phyloP scores from a whole-genome alignment of 2,329 filamentous ascomycete genomes.

The Decorospora gaudefroyi region DNA sequence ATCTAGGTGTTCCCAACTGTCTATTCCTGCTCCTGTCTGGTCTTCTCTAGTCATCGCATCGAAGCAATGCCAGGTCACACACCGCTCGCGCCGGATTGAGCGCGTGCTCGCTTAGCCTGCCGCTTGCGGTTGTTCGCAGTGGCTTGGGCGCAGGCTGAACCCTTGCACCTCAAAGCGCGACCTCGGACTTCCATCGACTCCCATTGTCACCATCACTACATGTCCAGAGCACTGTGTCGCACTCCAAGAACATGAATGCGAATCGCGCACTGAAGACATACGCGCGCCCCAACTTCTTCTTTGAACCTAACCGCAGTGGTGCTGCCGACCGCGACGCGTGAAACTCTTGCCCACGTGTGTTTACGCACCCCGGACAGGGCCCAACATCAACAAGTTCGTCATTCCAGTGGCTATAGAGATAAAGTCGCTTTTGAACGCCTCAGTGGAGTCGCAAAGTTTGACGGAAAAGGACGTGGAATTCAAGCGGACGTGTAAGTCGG shows the following conservation, averaged over 20 bases:
- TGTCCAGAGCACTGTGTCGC: conserved; percentile 5
- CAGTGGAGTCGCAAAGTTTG: not conserved
- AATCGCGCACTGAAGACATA: conserved; percentile 13
- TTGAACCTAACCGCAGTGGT: conserved; percentile 8
- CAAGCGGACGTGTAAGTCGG: conserved; percentile 15
- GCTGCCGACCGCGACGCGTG: conserved; percentile 32
- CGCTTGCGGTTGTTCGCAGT: conserved; percentile 13
- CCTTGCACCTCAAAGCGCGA: conserved; percentile 24
- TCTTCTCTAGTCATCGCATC: conserved; percentile 4
- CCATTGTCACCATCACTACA: conserved; percentile 20
- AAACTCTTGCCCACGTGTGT: conserved; percentile 34
- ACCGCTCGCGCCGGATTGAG: conserved; percentile 19
- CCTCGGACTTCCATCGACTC: conserved; percentile 21
- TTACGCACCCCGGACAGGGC: conserved; percentile 23
- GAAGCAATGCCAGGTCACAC: conserved; percentile 21
- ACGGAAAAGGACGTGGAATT: conserved; percentile 1
- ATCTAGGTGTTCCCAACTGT: not conserved
- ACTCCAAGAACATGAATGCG: conserved; percentile 25
- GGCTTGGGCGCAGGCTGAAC: conserved; percentile 20
- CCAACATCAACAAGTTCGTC: conserved; percentile 17
- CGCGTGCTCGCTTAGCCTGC: conserved; percentile 16
- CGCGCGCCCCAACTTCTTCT: conserved; percentile 15
- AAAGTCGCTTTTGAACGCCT: conserved; percentile 10
- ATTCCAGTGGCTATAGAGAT: conserved; percentile 13
- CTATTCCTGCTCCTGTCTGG: conserved; percentile 1